A percentile compares a stretch with the other conserved stretches of the same genome.
Evolutionary conservation across 805 yeast genomes (phyloP).

Genomic region (Hanseniaspora jakobsenii): DNA sequence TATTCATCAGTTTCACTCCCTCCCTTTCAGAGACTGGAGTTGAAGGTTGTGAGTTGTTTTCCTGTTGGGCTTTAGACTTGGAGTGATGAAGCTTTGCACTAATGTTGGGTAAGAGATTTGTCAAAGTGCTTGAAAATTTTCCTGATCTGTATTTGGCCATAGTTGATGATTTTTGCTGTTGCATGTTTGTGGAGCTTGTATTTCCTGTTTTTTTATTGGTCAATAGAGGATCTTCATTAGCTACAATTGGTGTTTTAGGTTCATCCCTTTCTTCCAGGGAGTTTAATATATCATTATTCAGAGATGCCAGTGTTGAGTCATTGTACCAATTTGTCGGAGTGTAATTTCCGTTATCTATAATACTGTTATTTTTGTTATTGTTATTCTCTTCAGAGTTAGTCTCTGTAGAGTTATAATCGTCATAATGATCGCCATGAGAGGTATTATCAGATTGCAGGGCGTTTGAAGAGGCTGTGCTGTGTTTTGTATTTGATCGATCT

Average conservation of each 20-base stretch:
- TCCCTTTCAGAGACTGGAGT: constrained; percentile 5
- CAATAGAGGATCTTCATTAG: not conserved
- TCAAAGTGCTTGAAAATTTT: constrained; percentile 27
- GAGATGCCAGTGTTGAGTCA: not conserved
- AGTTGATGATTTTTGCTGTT: constrained; percentile 2
- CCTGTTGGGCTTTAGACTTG: constrained; percentile 17
- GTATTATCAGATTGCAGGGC: constrained; percentile 3
- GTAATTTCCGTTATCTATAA: not conserved
- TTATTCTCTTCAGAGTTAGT: not conserved
- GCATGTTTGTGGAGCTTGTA: not conserved
- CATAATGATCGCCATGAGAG: not conserved
- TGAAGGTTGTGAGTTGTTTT: constrained; percentile 3
- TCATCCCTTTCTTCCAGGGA: constrained; percentile 1
- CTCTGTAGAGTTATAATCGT: not conserved
- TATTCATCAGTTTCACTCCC: too few species aligned
- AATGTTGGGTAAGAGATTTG: constrained; percentile 27
- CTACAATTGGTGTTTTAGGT: not conserved
- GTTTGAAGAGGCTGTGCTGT: constrained; percentile 11
- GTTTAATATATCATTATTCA: not conserved
- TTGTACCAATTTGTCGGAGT: not conserved
- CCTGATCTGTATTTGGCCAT: constrained; percentile 23
- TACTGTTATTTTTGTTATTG: not conserved
- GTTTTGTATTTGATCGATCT: constrained; percentile 14
- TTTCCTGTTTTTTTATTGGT: not conserved
- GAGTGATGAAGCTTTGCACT: constrained; percentile 28